Evolutionary conservation across 2,329 filamentous ascomycete genomes (phyloP).

Genomic region (Teratosphaeria pseudoeucalypti): DNA sequence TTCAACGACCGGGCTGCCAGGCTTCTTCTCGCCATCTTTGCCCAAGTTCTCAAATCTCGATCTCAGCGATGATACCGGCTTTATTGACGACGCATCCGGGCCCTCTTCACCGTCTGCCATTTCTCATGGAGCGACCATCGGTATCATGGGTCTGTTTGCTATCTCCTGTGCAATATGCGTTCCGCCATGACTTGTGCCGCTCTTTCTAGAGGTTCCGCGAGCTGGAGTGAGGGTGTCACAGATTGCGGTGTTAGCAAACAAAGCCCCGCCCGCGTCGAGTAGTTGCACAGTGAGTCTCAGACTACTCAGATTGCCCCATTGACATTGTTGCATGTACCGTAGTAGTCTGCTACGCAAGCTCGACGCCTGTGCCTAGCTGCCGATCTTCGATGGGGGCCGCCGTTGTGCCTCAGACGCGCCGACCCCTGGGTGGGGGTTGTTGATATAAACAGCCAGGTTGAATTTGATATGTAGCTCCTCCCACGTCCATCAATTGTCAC

Average conservation of each 20-base stretch:
- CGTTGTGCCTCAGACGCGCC: not conserved
- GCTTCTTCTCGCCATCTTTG: constrained; percentile 14
- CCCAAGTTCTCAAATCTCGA: constrained; percentile 71
- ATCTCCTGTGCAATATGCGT: not conserved
- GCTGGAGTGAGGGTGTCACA: not conserved
- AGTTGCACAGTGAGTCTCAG: no score
- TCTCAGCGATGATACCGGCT: constrained; percentile 70
- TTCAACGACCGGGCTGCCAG: constrained; percentile 6
- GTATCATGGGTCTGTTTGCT: not conserved
- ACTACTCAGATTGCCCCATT: no score
- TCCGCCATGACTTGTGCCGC: not conserved
- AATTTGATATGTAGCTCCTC: no score
- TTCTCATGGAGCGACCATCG: not conserved
- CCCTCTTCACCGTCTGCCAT: constrained; percentile 34
- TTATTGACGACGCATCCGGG: constrained; percentile 68
- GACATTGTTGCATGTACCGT: no score
- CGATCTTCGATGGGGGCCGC: not conserved
- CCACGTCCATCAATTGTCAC: no score
- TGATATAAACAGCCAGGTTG: not conserved
- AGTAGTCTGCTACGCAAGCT: not conserved
- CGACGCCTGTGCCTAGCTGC: not conserved
- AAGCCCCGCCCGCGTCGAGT: not conserved
- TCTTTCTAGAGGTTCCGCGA: not conserved
- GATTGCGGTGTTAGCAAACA: not conserved
- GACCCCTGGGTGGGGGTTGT: not conserved